These are phyloP conservation scores for Rubia balearica DNA, from an alignment of 305 asterid genomes.

Conservation along the genomic window DNA sequence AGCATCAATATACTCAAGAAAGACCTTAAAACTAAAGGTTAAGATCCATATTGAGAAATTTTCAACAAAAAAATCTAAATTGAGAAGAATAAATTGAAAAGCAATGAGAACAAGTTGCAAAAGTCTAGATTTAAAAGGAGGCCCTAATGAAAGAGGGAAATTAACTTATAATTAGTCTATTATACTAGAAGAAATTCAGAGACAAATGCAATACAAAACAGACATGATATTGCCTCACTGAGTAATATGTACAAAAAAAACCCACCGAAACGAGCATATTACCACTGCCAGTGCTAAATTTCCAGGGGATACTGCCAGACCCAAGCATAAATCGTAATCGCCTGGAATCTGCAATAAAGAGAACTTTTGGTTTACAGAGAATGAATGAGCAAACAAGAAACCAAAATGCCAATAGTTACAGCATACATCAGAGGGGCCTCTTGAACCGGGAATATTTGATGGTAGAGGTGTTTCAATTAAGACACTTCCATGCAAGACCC, in stretches of 20 bases:
- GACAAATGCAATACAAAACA: not conserved
- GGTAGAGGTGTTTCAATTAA: slow-evolving; percentile 58
- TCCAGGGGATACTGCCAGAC: slow-evolving; percentile 85
- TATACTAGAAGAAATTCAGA: not conserved
- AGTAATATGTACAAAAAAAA: too few relatives aligned
- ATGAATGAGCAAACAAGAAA: slow-evolving; percentile 11
- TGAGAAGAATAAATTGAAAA: not conserved
- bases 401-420: slow-evolving; percentile 16
- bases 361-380: slow-evolving; percentile 18
- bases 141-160: not conserved
- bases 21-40: not conserved
- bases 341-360: slow-evolving; percentile 45
- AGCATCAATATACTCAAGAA: not conserved
- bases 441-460: slow-evolving; percentile 46
- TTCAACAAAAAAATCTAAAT: not conserved
- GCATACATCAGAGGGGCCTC: slow-evolving; percentile 59
- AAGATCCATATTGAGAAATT: too few relatives aligned
- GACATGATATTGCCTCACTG: not conserved
- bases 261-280: slow-evolving; percentile 19
- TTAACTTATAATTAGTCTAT: not conserved
- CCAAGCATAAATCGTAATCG: slow-evolving; percentile 74
- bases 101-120: not conserved
- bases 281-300: slow-evolving; percentile 84
- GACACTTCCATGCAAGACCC: slow-evolving; percentile 49
- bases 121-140: not conserved